These are phyloP conservation scores for Monosporascus sp. DNA, from an alignment of 2,329 filamentous ascomycete genomes.

Conservation along the genomic window DNA sequence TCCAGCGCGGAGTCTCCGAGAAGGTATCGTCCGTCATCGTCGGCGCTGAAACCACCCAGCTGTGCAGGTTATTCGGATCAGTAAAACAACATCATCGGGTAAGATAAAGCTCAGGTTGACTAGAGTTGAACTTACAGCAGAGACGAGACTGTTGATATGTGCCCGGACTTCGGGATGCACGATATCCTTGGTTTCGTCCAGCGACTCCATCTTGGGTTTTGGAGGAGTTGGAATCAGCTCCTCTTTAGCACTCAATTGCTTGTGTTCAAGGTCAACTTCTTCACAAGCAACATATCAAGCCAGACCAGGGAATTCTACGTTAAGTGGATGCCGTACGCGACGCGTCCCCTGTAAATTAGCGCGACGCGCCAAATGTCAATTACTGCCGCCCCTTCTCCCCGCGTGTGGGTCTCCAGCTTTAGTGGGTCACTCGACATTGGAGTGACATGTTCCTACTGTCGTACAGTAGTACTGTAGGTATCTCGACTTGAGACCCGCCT, in stretches of 20 bases:
- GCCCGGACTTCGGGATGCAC: slow-evolving; percentile 91
- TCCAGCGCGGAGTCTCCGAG: slow-evolving; percentile 91
- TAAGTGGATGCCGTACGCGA: background rate
- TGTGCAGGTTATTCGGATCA: slow-evolving; percentile 32
- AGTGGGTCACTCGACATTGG: no score
- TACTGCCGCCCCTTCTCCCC: background rate
- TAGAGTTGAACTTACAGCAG: slow-evolving; percentile 61
- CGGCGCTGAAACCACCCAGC: slow-evolving; percentile 78
- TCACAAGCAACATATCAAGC: background rate
- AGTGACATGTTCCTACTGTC: no score
- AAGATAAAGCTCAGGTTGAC: background rate
- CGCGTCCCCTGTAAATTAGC: slow-evolving; percentile 1
- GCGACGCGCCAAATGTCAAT: background rate
- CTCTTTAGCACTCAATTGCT: slow-evolving; percentile 3
- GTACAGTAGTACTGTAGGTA: no score
- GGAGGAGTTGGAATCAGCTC: slow-evolving; percentile 11
- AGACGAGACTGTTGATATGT: slow-evolving; percentile 88
- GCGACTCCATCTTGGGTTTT: slow-evolving; percentile 46
- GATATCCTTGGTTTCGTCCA: slow-evolving; percentile 48
- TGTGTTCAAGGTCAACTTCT: background rate
- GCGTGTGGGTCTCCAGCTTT: background rate
- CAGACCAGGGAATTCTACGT: no score
- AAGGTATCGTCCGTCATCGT: slow-evolving; percentile 76
- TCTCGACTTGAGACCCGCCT: slow-evolving; percentile 9
- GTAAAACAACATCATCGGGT: slow-evolving; percentile 1